Base-by-base conservation (phyloP, 306 rosid genomes). In the Dryas alaskensis region DNA sequence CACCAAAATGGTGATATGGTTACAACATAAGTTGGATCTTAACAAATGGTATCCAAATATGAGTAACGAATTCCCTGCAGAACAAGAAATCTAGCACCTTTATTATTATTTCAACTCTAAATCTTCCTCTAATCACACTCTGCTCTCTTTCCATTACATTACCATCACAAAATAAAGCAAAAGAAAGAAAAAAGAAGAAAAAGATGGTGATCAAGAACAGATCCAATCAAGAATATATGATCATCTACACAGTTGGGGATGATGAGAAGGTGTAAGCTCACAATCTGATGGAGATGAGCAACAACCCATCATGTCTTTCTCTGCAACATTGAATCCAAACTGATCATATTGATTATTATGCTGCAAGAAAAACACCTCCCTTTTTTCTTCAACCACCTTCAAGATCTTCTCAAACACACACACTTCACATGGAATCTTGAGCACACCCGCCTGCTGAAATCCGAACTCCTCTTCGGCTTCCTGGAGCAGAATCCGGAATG, bases 401-500 rank as follows among this genome's bases (percentile, higher is more conserved):
- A 91, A 81, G 72, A 89, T 82, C 66, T 85, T 81, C 80, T 91
- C 83, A 13, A 91, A 91, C 13, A 76, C 60, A 0, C 84, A 39
- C 7, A 89, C 87, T 17, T 85, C 72, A 40, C 94, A 87, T 3
- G 97, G 97, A 65, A 91, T 80, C 81, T 81, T 88, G 81, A 91
- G 92, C 39, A 89, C 94, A 11, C 94, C 94, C 70, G 80, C 84
- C 72, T 89, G 89, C 61, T 89, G 97, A 75, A 91, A 91, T 50
- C 97, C 97, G 42, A 91, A 91, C 66, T 91, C 97, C 39, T 91
- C 88, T 45, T 89, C 91, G 0, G 92, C 92, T 79, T 87, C 84
- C 13, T 64, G 79, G 11, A 89, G 85, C 46, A 91, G 76, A 31
- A 85, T 68, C 71, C 78, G 76, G 52, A 91, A 91, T 22, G 88